These are phyloP conservation scores for Alopecurus myosuroides DNA, from an alignment of 176 grass and related monocot species.

Conservation along the genomic window DNA sequence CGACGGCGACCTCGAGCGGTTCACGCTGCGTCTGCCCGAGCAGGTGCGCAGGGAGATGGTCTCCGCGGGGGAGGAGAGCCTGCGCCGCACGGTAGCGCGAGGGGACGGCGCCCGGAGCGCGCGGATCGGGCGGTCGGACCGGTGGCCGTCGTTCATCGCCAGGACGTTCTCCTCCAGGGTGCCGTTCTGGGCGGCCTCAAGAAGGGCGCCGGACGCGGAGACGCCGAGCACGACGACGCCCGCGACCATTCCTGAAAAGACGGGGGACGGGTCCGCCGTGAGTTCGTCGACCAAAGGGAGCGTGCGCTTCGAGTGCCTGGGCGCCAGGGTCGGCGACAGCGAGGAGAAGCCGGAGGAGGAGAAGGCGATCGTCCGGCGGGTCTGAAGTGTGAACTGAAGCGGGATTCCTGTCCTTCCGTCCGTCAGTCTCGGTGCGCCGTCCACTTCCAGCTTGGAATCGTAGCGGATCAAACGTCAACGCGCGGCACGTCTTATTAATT, in stretches of 20 bases:
- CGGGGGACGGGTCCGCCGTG: background rate
- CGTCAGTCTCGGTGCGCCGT: background rate
- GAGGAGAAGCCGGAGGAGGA: slow-evolving; percentile 44
- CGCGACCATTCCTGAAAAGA: slow-evolving; percentile 25
- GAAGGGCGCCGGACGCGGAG: slow-evolving; percentile 21
- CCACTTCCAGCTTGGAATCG: background rate
- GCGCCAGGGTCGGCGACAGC: slow-evolving; percentile 31
- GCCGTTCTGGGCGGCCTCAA: slow-evolving; percentile 53
- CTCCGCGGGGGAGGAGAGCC: slow-evolving; percentile 34
- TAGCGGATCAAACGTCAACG: background rate
- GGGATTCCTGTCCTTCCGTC: no score
- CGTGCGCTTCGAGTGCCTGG: slow-evolving; percentile 56
- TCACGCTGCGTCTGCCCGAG: slow-evolving; percentile 78
- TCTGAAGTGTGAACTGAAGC: slow-evolving; percentile 22
- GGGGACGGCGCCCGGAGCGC: slow-evolving; percentile 28
- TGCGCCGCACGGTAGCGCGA: slow-evolving; percentile 33
- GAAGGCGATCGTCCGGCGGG: slow-evolving; percentile 40
- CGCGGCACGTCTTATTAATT: background rate
- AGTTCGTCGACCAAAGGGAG: slow-evolving; percentile 12
- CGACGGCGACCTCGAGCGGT: slow-evolving; percentile 50
- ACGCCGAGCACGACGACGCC: background rate
- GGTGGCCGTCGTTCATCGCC: slow-evolving; percentile 73
- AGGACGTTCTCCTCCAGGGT: slow-evolving; percentile 62
- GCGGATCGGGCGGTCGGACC: slow-evolving; percentile 45
- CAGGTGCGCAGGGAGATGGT: slow-evolving; percentile 59